A percentile compares a stretch with the other conserved stretches of the same genome.
These are phyloP conservation scores for Diaporthe sp. DNA, from an alignment of 2,329 filamentous ascomycete species.

Conservation along the genomic window DNA sequence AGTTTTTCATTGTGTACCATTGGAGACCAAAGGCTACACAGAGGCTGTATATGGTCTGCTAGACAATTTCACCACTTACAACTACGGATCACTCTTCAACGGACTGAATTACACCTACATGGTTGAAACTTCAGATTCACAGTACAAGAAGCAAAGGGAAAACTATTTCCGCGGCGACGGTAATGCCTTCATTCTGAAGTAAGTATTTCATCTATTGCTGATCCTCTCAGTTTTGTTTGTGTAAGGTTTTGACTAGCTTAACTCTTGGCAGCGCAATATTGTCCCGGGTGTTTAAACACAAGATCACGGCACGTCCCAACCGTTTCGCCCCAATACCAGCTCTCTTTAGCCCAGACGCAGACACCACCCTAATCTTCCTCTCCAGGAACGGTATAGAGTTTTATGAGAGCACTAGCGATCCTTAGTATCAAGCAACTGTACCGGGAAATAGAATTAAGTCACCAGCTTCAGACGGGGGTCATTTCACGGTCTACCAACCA, in stretches of 20 bases:
- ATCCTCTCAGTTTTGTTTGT: not conserved
- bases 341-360: not conserved
- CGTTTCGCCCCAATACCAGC: not conserved
- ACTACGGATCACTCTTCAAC: not conserved
- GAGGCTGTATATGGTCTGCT: not conserved
- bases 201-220: not conserved
- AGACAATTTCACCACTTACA: constrained; percentile 4
- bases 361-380: constrained; percentile 29
- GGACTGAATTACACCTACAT: not conserved
- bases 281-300: not conserved
- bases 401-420: not conserved
- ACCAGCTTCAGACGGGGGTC: accelerated
- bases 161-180: not conserved
- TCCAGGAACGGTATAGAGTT: constrained; percentile 15
- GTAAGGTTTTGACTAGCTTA: not conserved
- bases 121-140: not conserved
- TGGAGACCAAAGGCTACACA: constrained; percentile 18
- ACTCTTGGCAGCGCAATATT: not conserved
- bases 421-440: constrained; percentile 29
- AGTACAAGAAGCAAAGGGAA: not conserved
- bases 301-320: too few species aligned
- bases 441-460: accelerated
- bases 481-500: not conserved
- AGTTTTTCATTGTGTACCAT: constrained; percentile 27
- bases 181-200: not conserved